A percentile compares a stretch with the other conserved stretches of the same genome.
phyloP scores from a whole-genome alignment of 805 yeast species.

The Teunomyces funiuensis region DNA sequence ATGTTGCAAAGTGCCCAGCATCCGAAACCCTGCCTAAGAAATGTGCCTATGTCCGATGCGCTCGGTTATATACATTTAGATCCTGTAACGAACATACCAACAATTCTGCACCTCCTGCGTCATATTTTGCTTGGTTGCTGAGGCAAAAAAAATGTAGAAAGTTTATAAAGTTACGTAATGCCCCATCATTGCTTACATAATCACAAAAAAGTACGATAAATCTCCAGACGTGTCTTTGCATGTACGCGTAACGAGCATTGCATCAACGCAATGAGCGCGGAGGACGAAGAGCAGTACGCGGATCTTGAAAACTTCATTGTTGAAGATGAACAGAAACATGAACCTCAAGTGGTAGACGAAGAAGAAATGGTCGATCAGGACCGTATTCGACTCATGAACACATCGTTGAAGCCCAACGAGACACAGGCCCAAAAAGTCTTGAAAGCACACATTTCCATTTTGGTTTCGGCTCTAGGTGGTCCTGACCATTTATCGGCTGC shows the following conservation, averaged over 20 bases:
- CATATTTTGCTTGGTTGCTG: too few relatives aligned
- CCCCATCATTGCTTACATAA: not conserved
- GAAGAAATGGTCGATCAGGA: constrained; percentile 19
- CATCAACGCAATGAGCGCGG: constrained; percentile 6
- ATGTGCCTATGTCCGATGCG: too few relatives aligned
- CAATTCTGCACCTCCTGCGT: too few relatives aligned
- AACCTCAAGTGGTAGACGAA: constrained; percentile 5
- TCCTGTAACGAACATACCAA: too few relatives aligned
- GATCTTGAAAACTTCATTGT: constrained; percentile 40
- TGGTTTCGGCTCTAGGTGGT: constrained; percentile 91
- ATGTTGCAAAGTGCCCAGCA: too few relatives aligned
- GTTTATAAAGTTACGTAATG: too few relatives aligned
- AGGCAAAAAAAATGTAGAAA: too few relatives aligned
- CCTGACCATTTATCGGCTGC: constrained; percentile 59
- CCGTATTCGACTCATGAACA: constrained; percentile 23
- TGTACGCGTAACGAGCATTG: not conserved
- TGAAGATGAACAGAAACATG: constrained; percentile 19
- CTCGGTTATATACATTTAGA: too few relatives aligned
- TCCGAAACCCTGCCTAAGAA: too few relatives aligned
- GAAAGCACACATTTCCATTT: constrained; percentile 72
- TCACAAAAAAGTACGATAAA: not conserved
- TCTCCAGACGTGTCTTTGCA: not conserved
- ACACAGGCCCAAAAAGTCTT: constrained; percentile 42
- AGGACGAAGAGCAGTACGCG: constrained; percentile 16
- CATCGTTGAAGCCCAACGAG: constrained; percentile 31